Conservation (phyloP, 176 grass and related monocot genomes). For the Saccharum spontaneum region DNA sequence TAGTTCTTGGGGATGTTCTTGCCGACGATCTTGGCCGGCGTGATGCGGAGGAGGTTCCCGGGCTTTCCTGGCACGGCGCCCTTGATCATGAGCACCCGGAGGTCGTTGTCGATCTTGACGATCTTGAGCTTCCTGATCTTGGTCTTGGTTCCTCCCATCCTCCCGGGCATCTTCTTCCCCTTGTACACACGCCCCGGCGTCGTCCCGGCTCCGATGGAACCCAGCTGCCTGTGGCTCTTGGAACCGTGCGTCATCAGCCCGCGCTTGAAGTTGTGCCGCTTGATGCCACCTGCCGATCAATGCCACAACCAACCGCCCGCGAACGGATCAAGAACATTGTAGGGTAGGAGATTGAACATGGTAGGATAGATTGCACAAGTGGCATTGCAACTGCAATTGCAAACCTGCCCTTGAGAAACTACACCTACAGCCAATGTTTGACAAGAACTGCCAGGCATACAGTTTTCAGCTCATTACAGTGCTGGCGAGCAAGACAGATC, state of each 20-base stretch:
- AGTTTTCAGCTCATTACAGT: neutral
- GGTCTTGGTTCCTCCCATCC: conserved; percentile 81
- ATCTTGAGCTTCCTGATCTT: conserved; percentile 90
- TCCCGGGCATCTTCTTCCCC: conserved; percentile 96
- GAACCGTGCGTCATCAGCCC: conserved; percentile 93
- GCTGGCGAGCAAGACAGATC: neutral
- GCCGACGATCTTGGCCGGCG: conserved; percentile 85
- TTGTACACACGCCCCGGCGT: conserved; percentile 84
- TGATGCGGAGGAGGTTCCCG: conserved; percentile 87
- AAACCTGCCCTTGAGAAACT: neutral
- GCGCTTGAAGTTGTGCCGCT: conserved; percentile 91
- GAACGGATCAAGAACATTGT: neutral
- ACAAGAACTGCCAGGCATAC: neutral
- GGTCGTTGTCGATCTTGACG: conserved; percentile 84
- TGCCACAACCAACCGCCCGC: neutral
- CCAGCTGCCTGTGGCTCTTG: conserved; percentile 87
- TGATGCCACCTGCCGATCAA: conserved; percentile 76
- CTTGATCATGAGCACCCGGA: conserved; percentile 77
- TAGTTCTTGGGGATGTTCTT: conserved; percentile 87
- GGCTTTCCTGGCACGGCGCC: conserved; percentile 89
- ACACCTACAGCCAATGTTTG: neutral
- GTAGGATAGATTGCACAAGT: neutral
- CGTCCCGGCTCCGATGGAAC: conserved; percentile 90
- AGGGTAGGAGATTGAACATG: neutral
- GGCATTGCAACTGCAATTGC: neutral